Evolutionary conservation across 2,329 filamentous ascomycete genomes (phyloP).

Genomic region (Penicillium vulpinum): DNA sequence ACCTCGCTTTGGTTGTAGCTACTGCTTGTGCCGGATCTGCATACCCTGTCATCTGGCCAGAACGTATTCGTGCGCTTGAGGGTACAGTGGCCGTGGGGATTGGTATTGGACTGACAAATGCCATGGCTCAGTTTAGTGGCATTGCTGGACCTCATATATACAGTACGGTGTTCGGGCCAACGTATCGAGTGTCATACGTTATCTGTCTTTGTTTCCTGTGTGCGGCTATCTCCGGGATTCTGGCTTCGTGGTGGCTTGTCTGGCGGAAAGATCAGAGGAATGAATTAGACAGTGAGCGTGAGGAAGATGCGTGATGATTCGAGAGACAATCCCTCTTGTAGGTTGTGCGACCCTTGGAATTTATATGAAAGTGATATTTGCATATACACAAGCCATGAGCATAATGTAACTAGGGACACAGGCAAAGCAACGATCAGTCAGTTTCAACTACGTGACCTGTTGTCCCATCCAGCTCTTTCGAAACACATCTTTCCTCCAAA

Average conservation of each 20-base stretch:
- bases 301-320: background rate
- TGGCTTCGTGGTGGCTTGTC: conserved; percentile 29
- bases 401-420: background rate
- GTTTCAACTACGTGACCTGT: background rate
- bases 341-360: too few species aligned
- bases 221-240: conserved; percentile 30
- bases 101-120: conserved; percentile 47
- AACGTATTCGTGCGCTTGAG: conserved; percentile 44
- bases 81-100: conserved; percentile 44
- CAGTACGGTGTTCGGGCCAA: conserved; percentile 43
- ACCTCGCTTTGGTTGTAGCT: conserved; percentile 39
- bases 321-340: background rate
- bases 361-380: too few species aligned
- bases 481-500: background rate
- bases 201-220: conserved; percentile 38
- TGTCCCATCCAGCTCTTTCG: background rate
- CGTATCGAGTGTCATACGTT: conserved; percentile 39
- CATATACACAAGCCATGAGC: background rate
- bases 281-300: background rate
- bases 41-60: conserved; percentile 49
- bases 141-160: conserved; percentile 46
- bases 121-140: conserved; percentile 46
- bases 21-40: conserved; percentile 42
- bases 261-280: conserved; percentile 18
- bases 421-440: background rate